Percentiles rank a stretch among this genome's conserved stretches.
phyloP scores from a whole-genome alignment of 2,329 filamentous ascomycete genomes.

The Metarhizium rileyi region DNA sequence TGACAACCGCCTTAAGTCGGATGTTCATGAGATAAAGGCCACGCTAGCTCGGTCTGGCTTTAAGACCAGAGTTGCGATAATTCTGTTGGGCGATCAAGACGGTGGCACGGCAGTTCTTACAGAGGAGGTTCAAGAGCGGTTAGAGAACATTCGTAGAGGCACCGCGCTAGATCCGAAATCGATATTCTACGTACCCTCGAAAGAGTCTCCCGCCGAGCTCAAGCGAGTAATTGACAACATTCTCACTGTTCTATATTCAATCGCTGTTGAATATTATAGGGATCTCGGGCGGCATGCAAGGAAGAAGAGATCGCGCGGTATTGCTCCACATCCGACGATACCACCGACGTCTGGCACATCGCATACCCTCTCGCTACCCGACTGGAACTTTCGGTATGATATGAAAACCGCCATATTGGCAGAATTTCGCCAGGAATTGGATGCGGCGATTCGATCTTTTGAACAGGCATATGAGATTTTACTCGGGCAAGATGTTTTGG shows the following conservation, averaged over 20 bases:
- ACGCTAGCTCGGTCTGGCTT: conserved; percentile 61
- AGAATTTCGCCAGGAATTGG: conserved; percentile 89
- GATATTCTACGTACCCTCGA: conserved; percentile 74
- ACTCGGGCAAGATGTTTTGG: conserved; percentile 73
- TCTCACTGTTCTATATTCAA: conserved; percentile 60
- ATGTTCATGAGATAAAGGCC: conserved; percentile 69
- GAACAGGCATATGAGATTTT: conserved; percentile 79
- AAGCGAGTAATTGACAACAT: conserved; percentile 65
- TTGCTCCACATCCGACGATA: conserved; percentile 69
- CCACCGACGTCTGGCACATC: conserved; percentile 78
- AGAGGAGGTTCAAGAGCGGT: conserved; percentile 57
- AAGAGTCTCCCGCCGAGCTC: conserved; percentile 61
- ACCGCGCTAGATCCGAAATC: conserved; percentile 75
- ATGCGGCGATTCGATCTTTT: conserved; percentile 75
- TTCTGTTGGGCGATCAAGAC: conserved; percentile 31
- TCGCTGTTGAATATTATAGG: conserved; percentile 81
- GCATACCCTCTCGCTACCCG: conserved; percentile 71
- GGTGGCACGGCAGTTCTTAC: conserved; percentile 35
- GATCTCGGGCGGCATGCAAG: conserved; percentile 88
- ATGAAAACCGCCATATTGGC: conserved; percentile 87
- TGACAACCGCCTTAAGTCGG: conserved; percentile 79
- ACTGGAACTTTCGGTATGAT: conserved; percentile 91
- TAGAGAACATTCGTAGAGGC: conserved; percentile 68
- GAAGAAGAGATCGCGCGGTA: conserved; percentile 74
- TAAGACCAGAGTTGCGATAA: conserved; percentile 67